These are phyloP conservation scores for Kluyveromyces lactis DNA, from an alignment of 805 yeast species.

Conservation along the genomic window DNA sequence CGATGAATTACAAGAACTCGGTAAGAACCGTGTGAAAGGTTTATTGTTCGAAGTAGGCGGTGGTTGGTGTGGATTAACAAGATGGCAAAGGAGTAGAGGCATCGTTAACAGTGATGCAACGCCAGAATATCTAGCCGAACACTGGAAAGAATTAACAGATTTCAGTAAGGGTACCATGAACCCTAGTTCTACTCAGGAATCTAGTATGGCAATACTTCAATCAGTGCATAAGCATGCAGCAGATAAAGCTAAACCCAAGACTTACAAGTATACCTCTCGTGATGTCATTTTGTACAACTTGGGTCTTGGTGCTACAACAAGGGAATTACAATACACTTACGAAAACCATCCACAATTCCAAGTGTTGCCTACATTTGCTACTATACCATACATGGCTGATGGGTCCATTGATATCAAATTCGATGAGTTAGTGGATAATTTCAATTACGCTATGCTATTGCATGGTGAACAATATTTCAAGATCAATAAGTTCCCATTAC, in stretches of 20 bases:
- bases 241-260: slow-evolving; percentile 30
- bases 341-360: slow-evolving; percentile 74
- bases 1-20: slow-evolving; percentile 45
- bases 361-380: slow-evolving; percentile 84
- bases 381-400: slow-evolving; percentile 72
- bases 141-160: slow-evolving; percentile 60
- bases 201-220: slow-evolving; percentile 69
- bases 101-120: slow-evolving; percentile 47
- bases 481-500: slow-evolving; percentile 67
- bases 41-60: slow-evolving; percentile 89
- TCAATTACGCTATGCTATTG: slow-evolving; percentile 79
- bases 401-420: slow-evolving; percentile 50
- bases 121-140: slow-evolving; percentile 63
- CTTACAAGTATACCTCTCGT: slow-evolving; percentile 52
- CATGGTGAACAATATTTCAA: slow-evolving; percentile 95
- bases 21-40: slow-evolving; percentile 44
- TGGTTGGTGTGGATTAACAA: slow-evolving; percentile 91
- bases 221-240: slow-evolving; percentile 43
- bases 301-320: slow-evolving; percentile 77
- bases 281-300: slow-evolving; percentile 79
- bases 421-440: slow-evolving; percentile 59
- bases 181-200: slow-evolving; percentile 52
- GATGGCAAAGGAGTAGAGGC: slow-evolving; percentile 93
- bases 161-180: slow-evolving; percentile 50
- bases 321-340: slow-evolving; percentile 69